Base-by-base conservation (phyloP, 164 flowering plant species). In the Kingdonia uniflora region DNA sequence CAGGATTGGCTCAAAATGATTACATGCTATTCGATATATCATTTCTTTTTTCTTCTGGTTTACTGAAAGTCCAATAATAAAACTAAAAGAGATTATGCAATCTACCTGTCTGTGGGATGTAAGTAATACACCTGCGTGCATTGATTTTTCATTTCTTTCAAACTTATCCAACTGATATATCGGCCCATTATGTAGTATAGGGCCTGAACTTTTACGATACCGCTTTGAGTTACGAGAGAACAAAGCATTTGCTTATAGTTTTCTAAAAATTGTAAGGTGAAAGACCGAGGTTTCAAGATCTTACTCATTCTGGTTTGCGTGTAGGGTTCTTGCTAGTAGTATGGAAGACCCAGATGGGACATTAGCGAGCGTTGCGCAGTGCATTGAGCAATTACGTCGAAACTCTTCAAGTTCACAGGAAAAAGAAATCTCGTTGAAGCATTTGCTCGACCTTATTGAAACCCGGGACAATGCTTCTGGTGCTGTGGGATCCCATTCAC, bases 271-370 rank as follows among this genome's bases (percentile, higher is more conserved):
- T n/a, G n/a, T 8, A 24, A 19, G 16, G 21, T 24, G 20, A 21
- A 41, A 12, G 29, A 14, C 22, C 20, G 14, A 21, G 22, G 49
- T 14, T 50, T 49, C 21, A 58, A 25, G 14, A 38, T 42, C 44
- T 19, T 44, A 44, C n/a, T n/a, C 19, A 37, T 6, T 19, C 5
- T 57, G n/a, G n/a, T n/a, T 50, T 49, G 37, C 42, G 38, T 69
- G 67, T 81, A 88, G 99, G 58, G 97, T 86, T 46, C 84, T 95
- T 23, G 75, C 35, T 44, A 19, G 75, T 52, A 80, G 75, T 67
- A 83, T 94, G 96, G 97, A 94, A 71, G 99, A 94, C 68, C 84
- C 90, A 40, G 99, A 94, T 76, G 97, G 97, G 53, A 89, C 96
- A 66, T 58, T 89, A 33, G 88, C 97, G 53, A 87, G 85, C 74